These are phyloP conservation scores for Metarhizium rileyi DNA, from an alignment of 2,329 filamentous ascomycete species.

Conservation along the genomic window DNA sequence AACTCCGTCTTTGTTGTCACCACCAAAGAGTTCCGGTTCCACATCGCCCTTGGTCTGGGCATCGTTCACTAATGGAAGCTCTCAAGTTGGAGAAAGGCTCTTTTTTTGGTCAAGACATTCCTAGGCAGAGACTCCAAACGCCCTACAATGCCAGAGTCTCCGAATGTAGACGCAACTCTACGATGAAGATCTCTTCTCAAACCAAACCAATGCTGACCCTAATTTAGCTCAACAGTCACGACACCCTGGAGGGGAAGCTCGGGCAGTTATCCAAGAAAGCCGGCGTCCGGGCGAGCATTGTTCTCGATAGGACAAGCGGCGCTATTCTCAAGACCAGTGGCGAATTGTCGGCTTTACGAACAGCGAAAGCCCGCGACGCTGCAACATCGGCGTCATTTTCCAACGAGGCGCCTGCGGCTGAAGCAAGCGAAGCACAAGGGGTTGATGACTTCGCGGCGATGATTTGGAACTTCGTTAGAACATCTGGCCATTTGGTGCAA, in stretches of 20 bases:
- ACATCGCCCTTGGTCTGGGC: background rate
- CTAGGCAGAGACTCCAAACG: background rate
- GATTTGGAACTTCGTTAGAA: conserved; percentile 67
- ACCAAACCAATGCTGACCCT: conserved; percentile 3
- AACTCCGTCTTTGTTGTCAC: conserved; percentile 16
- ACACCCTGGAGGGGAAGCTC: conserved; percentile 56
- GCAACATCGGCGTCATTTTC: conserved; percentile 34
- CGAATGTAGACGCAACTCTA: conserved; percentile 1
- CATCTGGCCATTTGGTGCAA: conserved; percentile 58
- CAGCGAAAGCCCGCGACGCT: conserved; percentile 25
- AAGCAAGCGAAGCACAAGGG: conserved; percentile 43
- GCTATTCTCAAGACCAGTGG: conserved; percentile 68
- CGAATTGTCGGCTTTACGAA: conserved; percentile 47
- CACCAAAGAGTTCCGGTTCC: background rate
- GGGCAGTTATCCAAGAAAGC: conserved; percentile 66
- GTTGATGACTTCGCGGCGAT: conserved; percentile 65
- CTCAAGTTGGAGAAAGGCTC: background rate
- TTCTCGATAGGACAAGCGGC: conserved; percentile 62
- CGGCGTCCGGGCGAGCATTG: conserved; percentile 68
- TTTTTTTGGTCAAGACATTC: background rate
- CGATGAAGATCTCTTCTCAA: background rate
- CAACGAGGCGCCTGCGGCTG: conserved; percentile 31
- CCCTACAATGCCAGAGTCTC: conserved; percentile 8
- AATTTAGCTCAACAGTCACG: conserved; percentile 37
- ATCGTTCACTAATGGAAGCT: background rate